Evolutionary conservation across 306 rosid genomes (phyloP).

Genomic region (Ammopiptanthus mongolicus): DNA sequence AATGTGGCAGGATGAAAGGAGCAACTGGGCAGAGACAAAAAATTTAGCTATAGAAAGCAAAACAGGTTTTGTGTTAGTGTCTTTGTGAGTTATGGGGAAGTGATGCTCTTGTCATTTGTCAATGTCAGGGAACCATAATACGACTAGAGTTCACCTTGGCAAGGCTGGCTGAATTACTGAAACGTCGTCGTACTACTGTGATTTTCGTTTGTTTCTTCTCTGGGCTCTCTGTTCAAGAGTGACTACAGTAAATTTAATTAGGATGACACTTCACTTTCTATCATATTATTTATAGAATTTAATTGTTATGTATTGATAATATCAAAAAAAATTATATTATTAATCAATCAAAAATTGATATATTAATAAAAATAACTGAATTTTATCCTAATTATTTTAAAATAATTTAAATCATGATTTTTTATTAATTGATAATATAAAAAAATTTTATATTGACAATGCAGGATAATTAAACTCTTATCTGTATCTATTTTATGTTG

Average conservation of each 20-base stretch:
- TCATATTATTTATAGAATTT: neutral
- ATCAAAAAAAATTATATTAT: no score
- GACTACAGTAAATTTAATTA: neutral
- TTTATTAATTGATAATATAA: no score
- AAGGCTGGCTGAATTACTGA: neutral
- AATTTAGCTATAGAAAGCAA: slow-evolving; percentile 4
- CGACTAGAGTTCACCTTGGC: neutral
- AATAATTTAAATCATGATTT: no score
- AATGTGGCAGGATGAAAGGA: neutral
- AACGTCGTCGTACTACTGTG: neutral
- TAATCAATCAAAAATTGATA: no score
- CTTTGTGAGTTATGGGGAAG: neutral
- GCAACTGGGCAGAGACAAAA: slow-evolving; percentile 10
- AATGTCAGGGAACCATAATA: neutral
- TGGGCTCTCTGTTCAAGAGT: neutral
- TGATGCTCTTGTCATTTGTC: neutral
- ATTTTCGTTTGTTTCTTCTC: neutral
- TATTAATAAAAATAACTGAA: no score
- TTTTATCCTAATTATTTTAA: no score
- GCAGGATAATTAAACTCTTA: no score
- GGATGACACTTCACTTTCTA: neutral
- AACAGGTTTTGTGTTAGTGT: slow-evolving; percentile 14
- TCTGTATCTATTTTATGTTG: neutral
- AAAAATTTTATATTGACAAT: no score
- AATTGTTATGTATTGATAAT: no score